A percentile compares a stretch with the other conserved stretches of the same genome.
phyloP scores from a whole-genome alignment of 2,329 filamentous ascomycete species.

The Zasmidium citrigriseum region DNA sequence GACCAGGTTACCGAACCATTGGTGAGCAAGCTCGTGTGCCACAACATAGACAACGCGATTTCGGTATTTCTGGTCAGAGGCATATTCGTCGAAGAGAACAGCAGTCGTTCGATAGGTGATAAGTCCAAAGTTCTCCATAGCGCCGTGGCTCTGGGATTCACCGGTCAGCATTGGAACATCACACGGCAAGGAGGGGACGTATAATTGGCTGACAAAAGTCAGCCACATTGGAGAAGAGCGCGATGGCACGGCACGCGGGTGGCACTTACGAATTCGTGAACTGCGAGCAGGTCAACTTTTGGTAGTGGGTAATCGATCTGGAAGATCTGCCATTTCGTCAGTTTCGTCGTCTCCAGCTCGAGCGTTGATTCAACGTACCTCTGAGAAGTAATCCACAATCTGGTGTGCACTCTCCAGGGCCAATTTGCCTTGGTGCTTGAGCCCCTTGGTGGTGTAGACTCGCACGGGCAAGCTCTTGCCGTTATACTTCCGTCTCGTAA shows the following conservation, averaged over 20 bases:
- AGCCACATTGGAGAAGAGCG: constrained; percentile 9
- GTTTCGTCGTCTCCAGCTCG: not conserved
- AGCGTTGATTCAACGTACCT: constrained; percentile 44
- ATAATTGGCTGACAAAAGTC: constrained; percentile 42
- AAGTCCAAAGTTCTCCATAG: constrained; percentile 96
- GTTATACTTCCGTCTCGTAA: constrained; percentile 86
- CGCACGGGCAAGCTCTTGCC: constrained; percentile 89
- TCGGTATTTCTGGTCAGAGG: constrained; percentile 85
- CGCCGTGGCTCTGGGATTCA: constrained; percentile 61
- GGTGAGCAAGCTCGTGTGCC: constrained; percentile 94
- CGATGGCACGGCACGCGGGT: not conserved
- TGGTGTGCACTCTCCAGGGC: constrained; percentile 89
- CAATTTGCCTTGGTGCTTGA: constrained; percentile 88
- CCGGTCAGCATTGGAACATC: constrained; percentile 40
- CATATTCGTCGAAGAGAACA: constrained; percentile 91
- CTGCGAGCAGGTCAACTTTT: constrained; percentile 86
- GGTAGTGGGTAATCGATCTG: constrained; percentile 90
- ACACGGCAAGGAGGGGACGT: constrained; percentile 30
- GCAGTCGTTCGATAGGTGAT: constrained; percentile 92
- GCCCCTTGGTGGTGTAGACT: constrained; percentile 92
- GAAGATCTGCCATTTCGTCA: constrained; percentile 60
- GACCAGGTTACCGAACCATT: constrained; percentile 94
- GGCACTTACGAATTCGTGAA: constrained; percentile 80
- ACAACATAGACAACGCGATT: constrained; percentile 96
- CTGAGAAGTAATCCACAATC: constrained; percentile 94